These are phyloP conservation scores for Coemansia sp. DNA, from an alignment of 192 early-diverging fungal genomes.

Conservation along the genomic window DNA sequence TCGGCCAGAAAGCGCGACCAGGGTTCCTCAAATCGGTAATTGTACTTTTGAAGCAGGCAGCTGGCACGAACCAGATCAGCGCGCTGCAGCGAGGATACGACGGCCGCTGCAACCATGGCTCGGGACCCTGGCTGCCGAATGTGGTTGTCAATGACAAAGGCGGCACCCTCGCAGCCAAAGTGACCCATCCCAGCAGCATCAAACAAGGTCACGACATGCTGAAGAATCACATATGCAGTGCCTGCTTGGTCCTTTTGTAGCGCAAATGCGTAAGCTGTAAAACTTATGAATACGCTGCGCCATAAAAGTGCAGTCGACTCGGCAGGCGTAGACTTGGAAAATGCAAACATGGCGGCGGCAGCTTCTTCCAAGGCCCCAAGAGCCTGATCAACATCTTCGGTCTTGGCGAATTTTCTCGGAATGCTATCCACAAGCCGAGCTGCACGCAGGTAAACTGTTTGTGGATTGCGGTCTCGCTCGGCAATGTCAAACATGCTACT, in stretches of 20 bases:
- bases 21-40: conserved; percentile 5
- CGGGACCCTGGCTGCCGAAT: conserved; percentile 7
- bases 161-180: conserved; percentile 26
- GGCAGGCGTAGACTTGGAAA: background rate
- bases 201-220: background rate
- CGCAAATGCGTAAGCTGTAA: conserved; percentile 22
- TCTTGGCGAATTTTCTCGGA: conserved; percentile 37
- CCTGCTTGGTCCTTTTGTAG: background rate
- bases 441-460: background rate
- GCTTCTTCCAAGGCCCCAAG: conserved; percentile 27
- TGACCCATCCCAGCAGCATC: background rate
- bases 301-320: background rate
- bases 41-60: conserved; percentile 5
- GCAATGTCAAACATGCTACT: background rate
- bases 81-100: conserved; percentile 5
- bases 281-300: conserved; percentile 9
- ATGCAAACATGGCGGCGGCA: conserved; percentile 20
- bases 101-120: conserved; percentile 6
- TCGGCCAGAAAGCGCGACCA: conserved; percentile 33
- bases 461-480: background rate
- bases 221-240: conserved; percentile 2
- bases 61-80: conserved; percentile 22
- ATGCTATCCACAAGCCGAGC: background rate
- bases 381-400: conserved; percentile 38
- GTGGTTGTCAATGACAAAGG: conserved; percentile 25